Conservation (phyloP, 2,329 filamentous ascomycete genomes). For the Fusarium mangiferae region DNA sequence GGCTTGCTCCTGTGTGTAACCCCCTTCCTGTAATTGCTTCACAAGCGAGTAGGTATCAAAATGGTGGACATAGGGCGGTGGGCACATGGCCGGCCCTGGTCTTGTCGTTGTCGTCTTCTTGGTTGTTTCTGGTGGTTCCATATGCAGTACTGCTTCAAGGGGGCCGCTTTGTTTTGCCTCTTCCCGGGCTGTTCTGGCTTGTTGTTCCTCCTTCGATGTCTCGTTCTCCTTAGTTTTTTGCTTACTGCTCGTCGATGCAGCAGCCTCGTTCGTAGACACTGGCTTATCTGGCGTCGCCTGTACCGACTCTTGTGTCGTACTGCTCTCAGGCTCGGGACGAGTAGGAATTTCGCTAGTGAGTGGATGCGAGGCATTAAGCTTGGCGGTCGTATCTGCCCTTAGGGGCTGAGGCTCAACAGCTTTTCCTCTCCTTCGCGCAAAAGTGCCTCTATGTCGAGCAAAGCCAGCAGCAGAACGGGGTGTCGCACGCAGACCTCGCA, state of each 20-base stretch:
- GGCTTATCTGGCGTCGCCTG: constrained; percentile 4
- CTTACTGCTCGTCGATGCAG: constrained; percentile 11
- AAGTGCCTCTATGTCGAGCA: constrained; percentile 56
- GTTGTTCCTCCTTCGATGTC: constrained; percentile 24
- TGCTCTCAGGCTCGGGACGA: constrained; percentile 7
- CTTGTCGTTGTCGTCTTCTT: constrained; percentile 38
- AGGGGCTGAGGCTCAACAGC: constrained; percentile 64
- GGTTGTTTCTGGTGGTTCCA: constrained; percentile 55
- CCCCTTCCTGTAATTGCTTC: constrained; percentile 77
- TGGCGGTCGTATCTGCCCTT: constrained; percentile 34
- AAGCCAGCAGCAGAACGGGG: constrained; percentile 51
- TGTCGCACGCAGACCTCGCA: constrained; percentile 59
- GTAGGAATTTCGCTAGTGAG: constrained; percentile 24
- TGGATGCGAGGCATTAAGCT: constrained; percentile 25
- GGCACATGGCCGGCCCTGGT: constrained; percentile 73
- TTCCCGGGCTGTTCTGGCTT: constrained; percentile 46
- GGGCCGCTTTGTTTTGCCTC: constrained; percentile 58
- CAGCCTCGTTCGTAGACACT: constrained; percentile 1
- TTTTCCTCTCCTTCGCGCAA: constrained; percentile 68
- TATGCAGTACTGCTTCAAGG: constrained; percentile 62
- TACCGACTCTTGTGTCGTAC: constrained; percentile 6
- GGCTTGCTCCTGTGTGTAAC: constrained; percentile 79
- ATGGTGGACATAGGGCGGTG: constrained; percentile 89
- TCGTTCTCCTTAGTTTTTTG: constrained; percentile 14
- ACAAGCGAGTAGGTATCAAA: constrained; percentile 96